phyloP scores from a whole-genome alignment of 495 filamentous ascomycete species.

The Aspergillus baeticus region DNA sequence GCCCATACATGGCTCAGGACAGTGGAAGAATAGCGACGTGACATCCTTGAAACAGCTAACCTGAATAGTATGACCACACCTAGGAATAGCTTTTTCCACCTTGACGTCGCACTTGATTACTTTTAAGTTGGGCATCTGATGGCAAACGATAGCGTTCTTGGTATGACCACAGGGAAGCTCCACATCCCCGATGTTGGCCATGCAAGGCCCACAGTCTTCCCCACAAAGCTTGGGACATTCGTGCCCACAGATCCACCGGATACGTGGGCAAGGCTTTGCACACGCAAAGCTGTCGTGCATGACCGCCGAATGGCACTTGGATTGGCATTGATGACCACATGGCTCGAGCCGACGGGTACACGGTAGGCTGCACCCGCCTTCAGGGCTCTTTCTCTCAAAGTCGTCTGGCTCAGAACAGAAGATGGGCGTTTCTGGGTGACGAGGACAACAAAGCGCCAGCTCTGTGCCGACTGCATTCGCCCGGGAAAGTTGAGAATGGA shows the following conservation, averaged over 20 bases:
- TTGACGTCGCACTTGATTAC: slow-evolving; percentile 34
- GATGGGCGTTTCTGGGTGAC: slow-evolving; percentile 62
- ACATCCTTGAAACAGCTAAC: slow-evolving; percentile 53
- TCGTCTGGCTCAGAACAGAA: slow-evolving; percentile 57
- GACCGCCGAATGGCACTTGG: slow-evolving; percentile 65
- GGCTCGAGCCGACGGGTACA: slow-evolving; percentile 55
- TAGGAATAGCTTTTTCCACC: slow-evolving; percentile 44
- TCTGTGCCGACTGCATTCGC: slow-evolving; percentile 48
- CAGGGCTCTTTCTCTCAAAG: slow-evolving; percentile 60
- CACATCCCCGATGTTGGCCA: slow-evolving; percentile 44
- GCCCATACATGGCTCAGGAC: background rate
- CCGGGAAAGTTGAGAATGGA: slow-evolving; percentile 52
- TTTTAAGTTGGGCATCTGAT: slow-evolving; percentile 41
- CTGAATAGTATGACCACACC: slow-evolving; percentile 53
- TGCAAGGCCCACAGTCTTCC: slow-evolving; percentile 47
- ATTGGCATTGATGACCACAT: slow-evolving; percentile 71
- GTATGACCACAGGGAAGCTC: slow-evolving; percentile 62
- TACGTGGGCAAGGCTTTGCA: slow-evolving; percentile 57
- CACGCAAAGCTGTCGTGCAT: slow-evolving; percentile 67
- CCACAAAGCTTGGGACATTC: slow-evolving; percentile 63
- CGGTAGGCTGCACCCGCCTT: slow-evolving; percentile 64
- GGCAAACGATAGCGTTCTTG: slow-evolving; percentile 47
- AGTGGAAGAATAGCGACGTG: background rate
- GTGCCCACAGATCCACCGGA: slow-evolving; percentile 57
- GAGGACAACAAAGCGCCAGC: slow-evolving; percentile 62